Conservation (phyloP, 345 rosid species). For the Diplotaxis tenuifolia region DNA sequence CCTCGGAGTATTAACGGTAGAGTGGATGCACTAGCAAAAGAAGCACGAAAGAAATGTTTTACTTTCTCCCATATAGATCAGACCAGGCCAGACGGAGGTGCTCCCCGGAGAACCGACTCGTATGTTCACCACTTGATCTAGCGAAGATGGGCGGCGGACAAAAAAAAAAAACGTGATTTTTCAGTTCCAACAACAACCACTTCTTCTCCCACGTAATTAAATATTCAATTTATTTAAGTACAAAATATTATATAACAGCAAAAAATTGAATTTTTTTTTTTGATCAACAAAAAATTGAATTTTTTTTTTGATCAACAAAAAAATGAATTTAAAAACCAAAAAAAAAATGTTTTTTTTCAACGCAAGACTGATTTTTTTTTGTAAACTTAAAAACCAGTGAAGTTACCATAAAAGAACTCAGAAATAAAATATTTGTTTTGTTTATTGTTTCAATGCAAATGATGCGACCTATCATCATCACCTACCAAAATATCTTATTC, state of each 20-base stretch:
- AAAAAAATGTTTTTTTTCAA: not conserved
- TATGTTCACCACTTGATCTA: no score
- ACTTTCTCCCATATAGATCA: no score
- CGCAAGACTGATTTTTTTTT: not conserved
- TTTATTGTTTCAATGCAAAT: not conserved
- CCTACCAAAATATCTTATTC: not conserved
- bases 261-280: no score
- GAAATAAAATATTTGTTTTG: not conserved
- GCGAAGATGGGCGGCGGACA: no score
- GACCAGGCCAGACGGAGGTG: no score
- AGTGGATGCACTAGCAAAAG: no score
- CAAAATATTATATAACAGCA: no score
- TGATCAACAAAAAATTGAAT: no score
- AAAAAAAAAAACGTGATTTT: conserved; percentile 39
- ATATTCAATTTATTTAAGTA: not conserved
- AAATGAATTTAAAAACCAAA: not conserved
- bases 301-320: no score
- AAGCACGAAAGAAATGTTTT: no score
- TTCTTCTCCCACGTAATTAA: not conserved
- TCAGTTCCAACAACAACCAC: conserved; percentile 5
- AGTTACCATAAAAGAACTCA: not conserved
- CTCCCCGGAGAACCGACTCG: no score
- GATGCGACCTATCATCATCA: not conserved
- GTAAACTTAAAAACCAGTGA: not conserved
- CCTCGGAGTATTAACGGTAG: no score